Conservation (phyloP, 306 rosid species). For the Vigna radiata region DNA sequence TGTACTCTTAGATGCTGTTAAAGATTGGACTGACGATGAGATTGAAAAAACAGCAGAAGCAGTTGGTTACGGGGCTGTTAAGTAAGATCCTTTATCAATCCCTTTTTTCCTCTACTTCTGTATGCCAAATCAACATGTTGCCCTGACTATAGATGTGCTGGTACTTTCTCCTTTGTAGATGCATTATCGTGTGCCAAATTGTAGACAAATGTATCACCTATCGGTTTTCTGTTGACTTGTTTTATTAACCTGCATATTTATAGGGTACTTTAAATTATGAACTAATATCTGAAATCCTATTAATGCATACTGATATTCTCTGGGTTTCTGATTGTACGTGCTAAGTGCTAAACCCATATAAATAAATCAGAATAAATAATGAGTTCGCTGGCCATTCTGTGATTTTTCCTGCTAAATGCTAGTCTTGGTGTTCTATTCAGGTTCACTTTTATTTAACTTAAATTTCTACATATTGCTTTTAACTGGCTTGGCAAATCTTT, state of each 20-base stretch:
- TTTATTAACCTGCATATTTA: not conserved
- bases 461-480: not conserved
- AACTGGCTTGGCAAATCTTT: not conserved
- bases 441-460: slow-evolving; percentile 9
- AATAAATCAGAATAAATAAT: not conserved
- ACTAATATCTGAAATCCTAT: slow-evolving; percentile 6
- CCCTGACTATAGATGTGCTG: not conserved
- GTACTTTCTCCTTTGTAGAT: not conserved
- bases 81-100: slow-evolving; percentile 60
- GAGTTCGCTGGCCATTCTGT: not conserved
- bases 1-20: slow-evolving; percentile 55
- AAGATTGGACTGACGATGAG: slow-evolving; percentile 74
- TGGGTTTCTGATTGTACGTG: slow-evolving; percentile 1
- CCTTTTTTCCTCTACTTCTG: not conserved
- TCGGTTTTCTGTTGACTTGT: not conserved
- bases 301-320: not conserved
- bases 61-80: slow-evolving; percentile 87
- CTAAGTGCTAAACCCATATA: slow-evolving; percentile 9
- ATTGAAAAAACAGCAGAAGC: slow-evolving; percentile 75
- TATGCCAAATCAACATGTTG: slow-evolving; percentile 23
- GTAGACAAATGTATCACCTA: not conserved
- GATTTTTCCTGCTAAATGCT: not conserved
- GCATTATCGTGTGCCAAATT: not conserved
- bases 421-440: not conserved
- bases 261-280: slow-evolving; percentile 1